Conservation (phyloP, 768 basidiomycete genomes). For the Mycena albidolilacea region DNA sequence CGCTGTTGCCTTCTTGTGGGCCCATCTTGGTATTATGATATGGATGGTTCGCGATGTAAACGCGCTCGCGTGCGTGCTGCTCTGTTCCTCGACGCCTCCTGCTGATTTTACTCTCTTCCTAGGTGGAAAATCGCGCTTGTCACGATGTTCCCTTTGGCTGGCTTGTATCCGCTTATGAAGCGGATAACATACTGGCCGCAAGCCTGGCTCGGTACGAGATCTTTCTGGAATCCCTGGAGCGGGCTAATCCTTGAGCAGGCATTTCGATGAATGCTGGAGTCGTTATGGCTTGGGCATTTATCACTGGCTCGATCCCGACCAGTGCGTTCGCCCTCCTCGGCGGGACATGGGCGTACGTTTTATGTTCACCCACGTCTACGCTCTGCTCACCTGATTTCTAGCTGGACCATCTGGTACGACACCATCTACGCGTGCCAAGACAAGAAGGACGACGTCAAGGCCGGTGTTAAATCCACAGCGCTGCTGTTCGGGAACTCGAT, state of each 20-base stretch:
- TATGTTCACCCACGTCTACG: background rate
- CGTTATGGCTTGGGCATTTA: slow-evolving; percentile 43
- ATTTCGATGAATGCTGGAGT: slow-evolving; percentile 43
- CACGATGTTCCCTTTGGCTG: slow-evolving; percentile 45
- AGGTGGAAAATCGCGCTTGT: slow-evolving; percentile 42
- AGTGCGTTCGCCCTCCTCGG: slow-evolving; percentile 36
- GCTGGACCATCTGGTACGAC: slow-evolving; percentile 50
- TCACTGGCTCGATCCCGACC: slow-evolving; percentile 32
- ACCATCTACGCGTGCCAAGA: slow-evolving; percentile 77
- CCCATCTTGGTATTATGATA: slow-evolving; percentile 40
- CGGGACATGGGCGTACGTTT: slow-evolving; percentile 36
- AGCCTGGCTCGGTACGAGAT: slow-evolving; percentile 51
- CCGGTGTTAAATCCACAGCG: slow-evolving; percentile 74
- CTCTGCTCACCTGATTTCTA: background rate
- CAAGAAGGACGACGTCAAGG: slow-evolving; percentile 69
- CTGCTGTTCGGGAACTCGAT: slow-evolving; percentile 67
- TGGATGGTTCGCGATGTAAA: slow-evolving; percentile 38
- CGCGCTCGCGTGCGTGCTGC: slow-evolving; percentile 33
- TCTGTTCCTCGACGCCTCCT: background rate
- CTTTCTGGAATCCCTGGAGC: background rate
- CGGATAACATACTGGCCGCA: slow-evolving; percentile 60
- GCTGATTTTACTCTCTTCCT: slow-evolving; percentile 3
- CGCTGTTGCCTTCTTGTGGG: slow-evolving; percentile 45
- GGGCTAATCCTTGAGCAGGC: slow-evolving; percentile 23
- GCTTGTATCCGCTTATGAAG: slow-evolving; percentile 59